phyloP scores from a whole-genome alignment of 331 rosid genomes.

The Spiraea crenata region DNA sequence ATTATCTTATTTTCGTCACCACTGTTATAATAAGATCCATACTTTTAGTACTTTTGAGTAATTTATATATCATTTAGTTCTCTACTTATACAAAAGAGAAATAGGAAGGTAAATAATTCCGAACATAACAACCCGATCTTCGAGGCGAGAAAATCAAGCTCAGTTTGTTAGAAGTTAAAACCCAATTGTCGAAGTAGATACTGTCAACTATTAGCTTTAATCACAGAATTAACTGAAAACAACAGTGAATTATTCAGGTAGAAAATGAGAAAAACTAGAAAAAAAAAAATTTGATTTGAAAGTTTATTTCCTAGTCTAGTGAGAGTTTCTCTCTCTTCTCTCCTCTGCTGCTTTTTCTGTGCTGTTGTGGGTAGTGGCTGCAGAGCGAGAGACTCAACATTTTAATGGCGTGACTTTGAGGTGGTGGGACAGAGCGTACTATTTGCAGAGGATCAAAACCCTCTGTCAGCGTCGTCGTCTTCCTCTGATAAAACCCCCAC shows the following conservation, averaged over 20 bases:
- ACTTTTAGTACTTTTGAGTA: too few species aligned
- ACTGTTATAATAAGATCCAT: too few species aligned
- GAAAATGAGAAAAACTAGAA: not conserved
- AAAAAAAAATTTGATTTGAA: not conserved
- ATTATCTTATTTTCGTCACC: too few species aligned
- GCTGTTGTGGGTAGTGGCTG: slow-evolving; percentile 9
- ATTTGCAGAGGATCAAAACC: slow-evolving; percentile 17
- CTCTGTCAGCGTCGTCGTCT: slow-evolving; percentile 9
- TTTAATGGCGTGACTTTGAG: slow-evolving; percentile 38
- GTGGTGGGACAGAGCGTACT: slow-evolving; percentile 29
- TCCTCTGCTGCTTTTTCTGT: not conserved
- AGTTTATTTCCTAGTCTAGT: slow-evolving; percentile 1
- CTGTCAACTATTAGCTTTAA: not conserved
- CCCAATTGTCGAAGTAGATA: slow-evolving; percentile 11
- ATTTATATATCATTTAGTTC: too few species aligned
- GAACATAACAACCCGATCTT: not conserved
- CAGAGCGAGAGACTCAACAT: slow-evolving; percentile 23
- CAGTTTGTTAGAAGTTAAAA: not conserved
- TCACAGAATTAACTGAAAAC: not conserved
- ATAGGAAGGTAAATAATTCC: not conserved
- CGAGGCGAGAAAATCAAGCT: not conserved
- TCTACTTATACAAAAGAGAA: too few species aligned
- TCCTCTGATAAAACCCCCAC: too few species aligned
- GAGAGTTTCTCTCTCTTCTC: not conserved
- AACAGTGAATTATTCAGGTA: not conserved